These are phyloP conservation scores for Nakazawaea pomicola DNA, from an alignment of 805 yeast genomes.

Conservation along the genomic window DNA sequence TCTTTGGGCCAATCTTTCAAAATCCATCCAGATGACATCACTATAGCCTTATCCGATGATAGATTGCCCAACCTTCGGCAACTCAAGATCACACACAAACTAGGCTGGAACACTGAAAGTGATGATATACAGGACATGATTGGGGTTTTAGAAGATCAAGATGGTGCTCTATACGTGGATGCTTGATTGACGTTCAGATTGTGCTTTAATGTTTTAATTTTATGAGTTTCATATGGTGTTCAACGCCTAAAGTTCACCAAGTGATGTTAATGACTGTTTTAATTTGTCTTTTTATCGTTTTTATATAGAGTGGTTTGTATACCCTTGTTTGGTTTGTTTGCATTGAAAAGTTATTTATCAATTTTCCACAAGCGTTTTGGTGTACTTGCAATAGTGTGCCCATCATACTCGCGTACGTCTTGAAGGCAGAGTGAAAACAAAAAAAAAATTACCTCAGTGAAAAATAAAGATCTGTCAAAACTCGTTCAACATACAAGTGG, in stretches of 20 bases:
- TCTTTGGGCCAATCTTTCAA: constrained; percentile 78
- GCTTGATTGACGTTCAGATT: too few relatives aligned
- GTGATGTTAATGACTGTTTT: not conserved
- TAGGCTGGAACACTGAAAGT: constrained; percentile 80
- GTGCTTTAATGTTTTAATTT: too few relatives aligned
- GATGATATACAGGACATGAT: constrained; percentile 61
- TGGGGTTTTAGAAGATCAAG: constrained; percentile 64
- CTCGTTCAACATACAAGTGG: too few relatives aligned
- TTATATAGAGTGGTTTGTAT: not conserved
- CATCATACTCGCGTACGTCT: too few relatives aligned
- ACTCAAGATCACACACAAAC: constrained; percentile 62
- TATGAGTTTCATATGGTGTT: too few relatives aligned
- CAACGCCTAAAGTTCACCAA: too few relatives aligned
- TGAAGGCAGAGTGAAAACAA: too few relatives aligned
- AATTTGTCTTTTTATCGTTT: constrained; percentile 15
- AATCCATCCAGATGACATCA: constrained; percentile 83
- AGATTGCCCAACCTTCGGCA: constrained; percentile 64
- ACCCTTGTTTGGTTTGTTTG: not conserved
- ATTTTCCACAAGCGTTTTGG: too few relatives aligned
- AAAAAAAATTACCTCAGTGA: too few relatives aligned
- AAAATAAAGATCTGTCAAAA: too few relatives aligned
- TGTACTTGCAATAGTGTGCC: too few relatives aligned
- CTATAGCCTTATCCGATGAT: constrained; percentile 76
- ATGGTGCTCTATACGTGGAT: constrained; percentile 68
- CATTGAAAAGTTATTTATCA: too few relatives aligned